phyloP scores from a whole-genome alignment of 352 stramenopile species.

The Pythium dissimile region DNA sequence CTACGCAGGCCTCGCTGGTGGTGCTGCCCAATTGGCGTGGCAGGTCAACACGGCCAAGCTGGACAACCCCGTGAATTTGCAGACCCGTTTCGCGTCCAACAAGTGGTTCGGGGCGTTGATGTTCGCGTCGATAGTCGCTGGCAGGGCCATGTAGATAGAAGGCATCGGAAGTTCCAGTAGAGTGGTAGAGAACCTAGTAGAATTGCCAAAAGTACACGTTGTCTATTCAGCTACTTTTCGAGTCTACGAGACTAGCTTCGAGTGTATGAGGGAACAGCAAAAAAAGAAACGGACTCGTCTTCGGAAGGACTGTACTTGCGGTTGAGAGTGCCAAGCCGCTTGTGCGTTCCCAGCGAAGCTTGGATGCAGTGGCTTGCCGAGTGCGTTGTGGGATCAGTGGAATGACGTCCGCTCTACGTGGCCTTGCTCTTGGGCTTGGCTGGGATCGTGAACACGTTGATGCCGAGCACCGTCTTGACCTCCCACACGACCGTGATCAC shows the following conservation, averaged over 20 bases:
- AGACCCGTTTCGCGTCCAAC: constrained; percentile 94
- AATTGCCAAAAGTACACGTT: not conserved
- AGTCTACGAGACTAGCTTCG: not conserved
- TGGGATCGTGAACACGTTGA: constrained; percentile 80
- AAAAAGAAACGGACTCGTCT: constrained; percentile 20
- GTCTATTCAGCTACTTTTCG: not conserved
- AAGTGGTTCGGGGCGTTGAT: constrained; percentile 85
- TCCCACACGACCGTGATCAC: constrained; percentile 86
- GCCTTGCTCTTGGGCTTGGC: constrained; percentile 25
- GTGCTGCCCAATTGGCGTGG: constrained; percentile 94
- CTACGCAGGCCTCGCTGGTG: constrained; percentile 83
- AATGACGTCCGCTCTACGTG: not conserved
- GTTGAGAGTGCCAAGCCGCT: not conserved
- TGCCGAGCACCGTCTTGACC: constrained; percentile 80
- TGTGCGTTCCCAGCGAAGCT: constrained; percentile 19
- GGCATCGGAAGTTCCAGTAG: constrained; percentile 12
- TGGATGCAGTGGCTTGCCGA: constrained; percentile 1
- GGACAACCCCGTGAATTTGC: constrained; percentile 92
- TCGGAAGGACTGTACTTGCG: constrained; percentile 3
- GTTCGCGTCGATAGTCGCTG: constrained; percentile 76
- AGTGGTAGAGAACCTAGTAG: too few relatives aligned
- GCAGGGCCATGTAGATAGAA: constrained; percentile 53
- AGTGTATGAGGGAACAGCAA: too few relatives aligned
- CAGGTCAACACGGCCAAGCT: constrained; percentile 96
- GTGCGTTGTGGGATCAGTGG: constrained; percentile 2